Evolutionary conservation across 1,139 yeast genomes (phyloP).

Genomic region (Taphrina flavorubra): DNA sequence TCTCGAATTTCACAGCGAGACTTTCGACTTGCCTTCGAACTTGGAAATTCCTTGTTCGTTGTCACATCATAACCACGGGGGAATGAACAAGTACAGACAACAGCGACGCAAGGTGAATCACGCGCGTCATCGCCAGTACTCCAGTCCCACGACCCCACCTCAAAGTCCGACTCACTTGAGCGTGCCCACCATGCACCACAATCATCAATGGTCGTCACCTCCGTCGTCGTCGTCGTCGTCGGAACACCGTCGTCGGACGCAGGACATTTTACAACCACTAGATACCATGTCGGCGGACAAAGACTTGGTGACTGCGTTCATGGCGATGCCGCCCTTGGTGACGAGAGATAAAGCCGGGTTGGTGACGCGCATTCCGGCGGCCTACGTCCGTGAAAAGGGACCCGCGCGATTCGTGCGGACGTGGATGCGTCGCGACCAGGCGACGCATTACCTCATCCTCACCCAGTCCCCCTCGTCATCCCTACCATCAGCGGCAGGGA

Average conservation of each 20-base stretch:
- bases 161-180: neutral
- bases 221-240: no score
- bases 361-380: slow-evolving; percentile 7
- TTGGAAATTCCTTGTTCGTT: no score
- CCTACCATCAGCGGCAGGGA: neutral
- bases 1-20: neutral
- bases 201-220: neutral
- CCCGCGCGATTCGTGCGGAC: slow-evolving; percentile 2
- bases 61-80: no score
- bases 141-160: neutral
- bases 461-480: neutral
- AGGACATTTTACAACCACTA: no score
- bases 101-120: neutral
- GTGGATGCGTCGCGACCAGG: slow-evolving; percentile 14
- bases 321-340: slow-evolving; percentile 3
- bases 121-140: neutral
- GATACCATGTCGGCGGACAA: no score
- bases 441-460: slow-evolving; percentile 21
- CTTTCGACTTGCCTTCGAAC: no score
- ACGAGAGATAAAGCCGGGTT: slow-evolving; percentile 2
- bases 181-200: neutral
- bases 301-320: neutral
- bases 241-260: no score
- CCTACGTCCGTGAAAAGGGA: slow-evolving; percentile 18
- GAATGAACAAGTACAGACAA: neutral